Base-by-base conservation (phyloP, 2,329 filamentous ascomycete genomes). In the Epichloe gansuensis region DNA sequence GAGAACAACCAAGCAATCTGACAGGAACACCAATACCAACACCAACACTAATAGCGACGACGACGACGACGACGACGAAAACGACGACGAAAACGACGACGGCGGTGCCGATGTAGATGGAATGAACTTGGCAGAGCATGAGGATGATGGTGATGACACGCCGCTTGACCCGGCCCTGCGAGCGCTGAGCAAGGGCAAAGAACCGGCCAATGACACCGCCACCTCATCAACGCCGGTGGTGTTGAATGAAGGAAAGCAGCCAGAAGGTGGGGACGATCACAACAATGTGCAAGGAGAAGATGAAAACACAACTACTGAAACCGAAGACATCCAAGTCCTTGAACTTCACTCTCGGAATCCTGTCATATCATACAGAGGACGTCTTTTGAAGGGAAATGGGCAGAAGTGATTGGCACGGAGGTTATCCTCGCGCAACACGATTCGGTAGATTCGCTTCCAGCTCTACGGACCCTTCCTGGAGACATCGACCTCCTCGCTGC, bases 351-450 rank as follows among this genome's bases (percentile, higher is more conserved):
- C 84, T 1, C 62, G 71, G 2, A 85, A 86, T 48, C 91, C 91
- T 0, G 72, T 95, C 31, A 76, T 95, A 54, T 85, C 86, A 23
- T 94, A 94, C 68, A 78, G 85, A 54, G 86, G 86, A 34, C 80
- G 84, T 56, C 72, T 23, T 93, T 91, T 64, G 82, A 81, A 57
- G 91, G 89, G 58, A 72, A 81, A 46, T 97, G 91, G 91, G 79
- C 81, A 11, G 82, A 87, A 56, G 85, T 89, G 55, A 80, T 95
- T 44, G 91, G 91, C 38, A 95, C 90, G 0, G 88, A 94, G 59
- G 72, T 91, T 57, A 78, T 95, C 43, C 85, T 96, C 61, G 76
- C 75, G 1, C 69, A 68, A 15, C 77, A 74, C 50, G 60, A 68
- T 41, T 52, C 54, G 13, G 17, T 31, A 4, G 21, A 51, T 21